Conservation (phyloP, 2,329 filamentous ascomycete species). For the Chaetomium sp. region DNA sequence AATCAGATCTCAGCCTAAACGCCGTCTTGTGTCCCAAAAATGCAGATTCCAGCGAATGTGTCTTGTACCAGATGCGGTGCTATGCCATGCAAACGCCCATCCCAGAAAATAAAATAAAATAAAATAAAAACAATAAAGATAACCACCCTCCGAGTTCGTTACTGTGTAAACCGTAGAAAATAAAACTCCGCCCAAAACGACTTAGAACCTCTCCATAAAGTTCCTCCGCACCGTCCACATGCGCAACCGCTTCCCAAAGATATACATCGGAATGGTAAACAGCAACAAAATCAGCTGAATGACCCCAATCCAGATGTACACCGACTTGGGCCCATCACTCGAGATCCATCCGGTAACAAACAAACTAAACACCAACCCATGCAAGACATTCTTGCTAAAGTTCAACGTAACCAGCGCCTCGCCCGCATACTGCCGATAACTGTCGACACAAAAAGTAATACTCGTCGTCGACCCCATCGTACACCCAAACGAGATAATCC, state of each 20-base stretch:
- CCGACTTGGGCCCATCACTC: slow-evolving; percentile 63
- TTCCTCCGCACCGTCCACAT: slow-evolving; percentile 92
- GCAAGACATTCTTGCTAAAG: slow-evolving; percentile 88
- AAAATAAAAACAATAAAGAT: not conserved
- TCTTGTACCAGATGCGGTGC: not conserved
- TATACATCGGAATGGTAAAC: slow-evolving; percentile 83
- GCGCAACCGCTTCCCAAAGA: slow-evolving; percentile 80
- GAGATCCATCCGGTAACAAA: slow-evolving; percentile 85
- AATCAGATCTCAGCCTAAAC: too few species aligned
- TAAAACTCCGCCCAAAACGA: not conserved
- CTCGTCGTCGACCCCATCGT: slow-evolving; percentile 82
- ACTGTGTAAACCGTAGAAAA: not conserved
- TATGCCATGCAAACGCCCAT: slow-evolving; percentile 5
- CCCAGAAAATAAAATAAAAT: slow-evolving; percentile 3
- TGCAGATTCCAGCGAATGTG: not conserved
- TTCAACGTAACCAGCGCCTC: slow-evolving; percentile 93
- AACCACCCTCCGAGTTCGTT: too few species aligned
- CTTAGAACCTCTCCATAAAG: slow-evolving; percentile 65
- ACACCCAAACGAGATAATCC: slow-evolving; percentile 86
- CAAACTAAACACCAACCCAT: slow-evolving; percentile 80
- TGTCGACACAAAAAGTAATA: slow-evolving; percentile 92
- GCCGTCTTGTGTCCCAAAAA: not conserved
- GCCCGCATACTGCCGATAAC: slow-evolving; percentile 86
- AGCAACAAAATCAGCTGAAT: slow-evolving; percentile 75
- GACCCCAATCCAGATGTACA: slow-evolving; percentile 76